phyloP scores from a whole-genome alignment of 192 early-diverging fungal species.

The Oehlia diaphana region DNA sequence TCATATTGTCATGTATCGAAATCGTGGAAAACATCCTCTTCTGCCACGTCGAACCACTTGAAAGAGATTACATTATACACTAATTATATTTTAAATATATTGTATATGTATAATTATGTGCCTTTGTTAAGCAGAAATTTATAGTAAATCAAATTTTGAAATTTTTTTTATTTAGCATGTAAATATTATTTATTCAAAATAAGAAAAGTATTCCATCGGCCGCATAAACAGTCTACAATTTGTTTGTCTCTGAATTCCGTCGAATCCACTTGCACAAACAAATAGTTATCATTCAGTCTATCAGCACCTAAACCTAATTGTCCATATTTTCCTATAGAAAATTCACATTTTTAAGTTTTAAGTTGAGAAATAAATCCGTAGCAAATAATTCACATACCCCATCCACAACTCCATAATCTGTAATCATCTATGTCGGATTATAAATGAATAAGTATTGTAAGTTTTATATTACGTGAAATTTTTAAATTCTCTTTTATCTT shows the following conservation, averaged over 20 bases:
- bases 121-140: no score
- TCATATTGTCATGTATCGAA: no score
- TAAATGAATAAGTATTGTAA: not conserved
- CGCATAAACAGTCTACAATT: constrained; percentile 18
- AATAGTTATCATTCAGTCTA: not conserved
- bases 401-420: constrained; percentile 13
- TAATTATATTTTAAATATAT: no score
- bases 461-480: no score
- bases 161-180: no score
- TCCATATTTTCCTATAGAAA: constrained; percentile 24
- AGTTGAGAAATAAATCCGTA: not conserved
- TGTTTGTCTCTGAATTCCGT: not conserved
- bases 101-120: no score
- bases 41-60: no score
- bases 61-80: no score
- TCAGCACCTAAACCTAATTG: constrained; percentile 10
- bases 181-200: not conserved
- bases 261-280: not conserved
- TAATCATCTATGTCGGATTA: not conserved
- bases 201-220: constrained; percentile 26
- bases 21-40: no score
- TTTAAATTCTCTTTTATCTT: not conserved
- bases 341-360: not conserved
- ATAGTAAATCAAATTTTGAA: no score
- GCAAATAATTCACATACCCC: constrained; percentile 10